Percentiles rank a stretch among this genome's conserved stretches.
Conservation (phyloP, 2,329 filamentous ascomycete species). For the Ascochyta lentis region DNA sequence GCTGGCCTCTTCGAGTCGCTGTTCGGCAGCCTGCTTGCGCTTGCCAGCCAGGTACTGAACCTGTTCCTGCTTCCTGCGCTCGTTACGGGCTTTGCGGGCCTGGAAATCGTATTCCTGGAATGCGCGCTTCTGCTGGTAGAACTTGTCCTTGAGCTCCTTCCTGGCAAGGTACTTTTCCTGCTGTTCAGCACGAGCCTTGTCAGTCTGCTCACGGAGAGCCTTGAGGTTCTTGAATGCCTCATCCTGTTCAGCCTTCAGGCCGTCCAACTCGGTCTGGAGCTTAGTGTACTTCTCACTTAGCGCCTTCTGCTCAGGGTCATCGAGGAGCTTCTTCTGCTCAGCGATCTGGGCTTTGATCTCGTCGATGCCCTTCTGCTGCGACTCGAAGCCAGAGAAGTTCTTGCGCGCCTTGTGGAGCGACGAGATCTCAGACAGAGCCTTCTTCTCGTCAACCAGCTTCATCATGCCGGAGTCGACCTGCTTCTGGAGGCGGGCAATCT, state of each 20-base stretch:
- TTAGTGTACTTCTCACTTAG: constrained; percentile 84
- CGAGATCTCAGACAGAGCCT: constrained; percentile 83
- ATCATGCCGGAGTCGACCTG: constrained; percentile 88
- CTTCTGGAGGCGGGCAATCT: constrained; percentile 81
- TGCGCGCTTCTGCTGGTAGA: constrained; percentile 83
- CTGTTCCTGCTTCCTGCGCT: constrained; percentile 82
- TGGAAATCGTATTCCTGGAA: constrained; percentile 84
- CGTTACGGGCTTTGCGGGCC: constrained; percentile 74
- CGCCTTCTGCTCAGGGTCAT: constrained; percentile 89
- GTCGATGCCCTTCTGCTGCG: constrained; percentile 86
- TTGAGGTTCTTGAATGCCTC: constrained; percentile 88
- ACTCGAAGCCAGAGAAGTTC: constrained; percentile 84
- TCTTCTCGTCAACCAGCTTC: constrained; percentile 97
- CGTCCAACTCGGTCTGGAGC: constrained; percentile 86
- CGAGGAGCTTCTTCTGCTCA: constrained; percentile 84
- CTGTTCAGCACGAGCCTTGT: constrained; percentile 82
- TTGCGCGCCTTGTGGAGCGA: constrained; percentile 87
- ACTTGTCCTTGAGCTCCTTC: constrained; percentile 87
- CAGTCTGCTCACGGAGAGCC: constrained; percentile 81
- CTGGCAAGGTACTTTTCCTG: constrained; percentile 84
- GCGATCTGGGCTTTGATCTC: constrained; percentile 86
- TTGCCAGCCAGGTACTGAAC: constrained; percentile 74
- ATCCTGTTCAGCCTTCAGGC: constrained; percentile 91
- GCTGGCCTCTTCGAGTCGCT: constrained; percentile 79
- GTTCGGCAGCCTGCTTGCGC: constrained; percentile 77